Base-by-base conservation (phyloP, 108 stramenopile species). In the Fragilaria radians region DNA sequence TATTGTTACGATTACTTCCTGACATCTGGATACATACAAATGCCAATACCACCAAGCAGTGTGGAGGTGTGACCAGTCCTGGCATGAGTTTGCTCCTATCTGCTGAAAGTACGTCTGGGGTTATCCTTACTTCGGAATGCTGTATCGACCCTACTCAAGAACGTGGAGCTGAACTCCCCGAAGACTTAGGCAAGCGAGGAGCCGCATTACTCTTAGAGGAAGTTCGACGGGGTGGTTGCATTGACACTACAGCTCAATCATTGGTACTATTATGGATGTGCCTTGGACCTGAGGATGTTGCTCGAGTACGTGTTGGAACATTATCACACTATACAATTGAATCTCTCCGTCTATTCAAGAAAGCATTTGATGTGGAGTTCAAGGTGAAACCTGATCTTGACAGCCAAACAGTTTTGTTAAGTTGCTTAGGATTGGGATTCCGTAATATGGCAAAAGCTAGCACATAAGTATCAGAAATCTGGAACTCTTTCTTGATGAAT, bases 11-110 rank as follows among this genome's bases (percentile, higher is more conserved):
- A 24, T 64, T 96, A 23, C 59, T 96, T 18, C 95, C 95, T 0
- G 96, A 97, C 65, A 94, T 98, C 28, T 96, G 93, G 92, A 94
- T 98, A 45, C 85, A 93, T 58, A 96, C 96, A 3, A 96, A 98
- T 65, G 94, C 85, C 5, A 78, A 92, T 60, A 80, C 91, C 21
- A 66, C 67, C 18, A 76, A 75, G 32, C 76, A 80, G 52, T 61
- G 79, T 34, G 76, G 76, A 48, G 86, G 88, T 58, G 90, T 82
- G 3, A 83, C 85, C 4, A 71, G 66, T 58, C 96, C 99, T 0
- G 97, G 96, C 22, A 73, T 95, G 57, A 77, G 79, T 28, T 42
- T 94, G 31, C 59, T 80, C 2, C 68, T 99, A 11, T 78, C 93
- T 28, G 86, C 92, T 1, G 91, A 96, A 70, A 93, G 87, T 18